These are phyloP conservation scores for Termitomyces sp. DNA, from an alignment of 768 basidiomycete species.

Conservation along the genomic window DNA sequence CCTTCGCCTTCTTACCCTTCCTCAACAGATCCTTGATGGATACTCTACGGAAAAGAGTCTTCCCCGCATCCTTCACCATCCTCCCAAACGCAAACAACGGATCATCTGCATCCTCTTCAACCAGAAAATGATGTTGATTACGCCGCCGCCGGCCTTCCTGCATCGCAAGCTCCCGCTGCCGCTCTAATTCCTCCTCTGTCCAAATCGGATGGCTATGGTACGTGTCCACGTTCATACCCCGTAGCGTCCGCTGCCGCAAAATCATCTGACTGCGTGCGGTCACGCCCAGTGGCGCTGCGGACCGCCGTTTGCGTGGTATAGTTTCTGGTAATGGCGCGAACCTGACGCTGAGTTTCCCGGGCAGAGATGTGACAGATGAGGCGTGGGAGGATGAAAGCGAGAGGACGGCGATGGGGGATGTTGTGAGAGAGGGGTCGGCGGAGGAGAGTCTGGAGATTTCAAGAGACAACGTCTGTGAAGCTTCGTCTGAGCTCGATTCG, in stretches of 20 bases:
- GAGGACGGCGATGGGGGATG: slow-evolving; percentile 32
- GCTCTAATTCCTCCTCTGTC: slow-evolving; percentile 33
- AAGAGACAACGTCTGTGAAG: slow-evolving; percentile 4
- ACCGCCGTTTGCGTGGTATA: slow-evolving; percentile 43
- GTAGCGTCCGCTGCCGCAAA: slow-evolving; percentile 21
- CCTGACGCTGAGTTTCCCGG: slow-evolving; percentile 32
- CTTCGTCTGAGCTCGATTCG: slow-evolving; percentile 10
- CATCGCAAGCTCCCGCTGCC: slow-evolving; percentile 20
- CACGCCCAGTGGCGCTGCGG: slow-evolving; percentile 46
- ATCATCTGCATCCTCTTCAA: slow-evolving; percentile 31
- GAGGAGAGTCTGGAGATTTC: slow-evolving; percentile 9
- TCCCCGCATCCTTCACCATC: slow-evolving; percentile 46
- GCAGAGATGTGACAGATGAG: slow-evolving; percentile 26
- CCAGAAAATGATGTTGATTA: slow-evolving; percentile 10
- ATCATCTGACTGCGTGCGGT: slow-evolving; percentile 41
- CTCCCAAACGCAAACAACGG: slow-evolving; percentile 43
- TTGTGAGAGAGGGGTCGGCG: slow-evolving; percentile 7
- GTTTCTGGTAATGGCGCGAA: slow-evolving; percentile 57
- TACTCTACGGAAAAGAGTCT: slow-evolving; percentile 45
- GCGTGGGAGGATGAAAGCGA: slow-evolving; percentile 38
- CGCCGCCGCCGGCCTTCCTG: slow-evolving; percentile 14
- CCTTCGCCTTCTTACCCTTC: neutral
- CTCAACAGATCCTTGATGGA: slow-evolving; percentile 28
- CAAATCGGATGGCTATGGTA: slow-evolving; percentile 22
- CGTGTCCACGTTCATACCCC: slow-evolving; percentile 1